Percentiles rank a stretch among this genome's conserved stretches.
These are phyloP conservation scores for Bisporella sp. DNA, from an alignment of 2,329 filamentous ascomycete species.

Conservation along the genomic window DNA sequence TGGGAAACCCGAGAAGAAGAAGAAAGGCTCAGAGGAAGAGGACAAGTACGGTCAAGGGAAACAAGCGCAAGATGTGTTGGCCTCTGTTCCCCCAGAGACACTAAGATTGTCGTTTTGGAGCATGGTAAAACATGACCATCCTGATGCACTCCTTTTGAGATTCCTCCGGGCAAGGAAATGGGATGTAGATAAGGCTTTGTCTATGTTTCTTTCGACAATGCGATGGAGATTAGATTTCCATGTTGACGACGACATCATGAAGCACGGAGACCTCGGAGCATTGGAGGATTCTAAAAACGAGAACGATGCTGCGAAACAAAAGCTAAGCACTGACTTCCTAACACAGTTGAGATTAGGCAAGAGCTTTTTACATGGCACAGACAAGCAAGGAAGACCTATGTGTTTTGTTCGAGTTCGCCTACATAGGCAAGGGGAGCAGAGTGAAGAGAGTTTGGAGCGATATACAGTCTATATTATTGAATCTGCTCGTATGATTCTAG, in stretches of 20 bases:
- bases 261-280: slow-evolving; percentile 65
- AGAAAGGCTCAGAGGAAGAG: slow-evolving; percentile 40
- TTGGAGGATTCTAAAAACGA: slow-evolving; percentile 47
- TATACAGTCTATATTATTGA: slow-evolving; percentile 95
- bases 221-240: slow-evolving; percentile 86
- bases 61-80: slow-evolving; percentile 75
- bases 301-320: slow-evolving; percentile 54
- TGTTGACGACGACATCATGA: slow-evolving; percentile 84
- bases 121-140: slow-evolving; percentile 94
- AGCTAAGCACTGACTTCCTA: slow-evolving; percentile 67
- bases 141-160: slow-evolving; percentile 74
- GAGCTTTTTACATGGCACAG: slow-evolving; percentile 81
- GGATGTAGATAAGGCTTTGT: slow-evolving; percentile 86
- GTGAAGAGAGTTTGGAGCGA: slow-evolving; percentile 71
- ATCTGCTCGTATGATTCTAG: slow-evolving; percentile 78
- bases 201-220: slow-evolving; percentile 93
- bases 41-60: slow-evolving; percentile 93
- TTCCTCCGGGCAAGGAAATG: slow-evolving; percentile 90
- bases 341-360: slow-evolving; percentile 83
- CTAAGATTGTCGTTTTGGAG: slow-evolving; percentile 80
- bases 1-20: slow-evolving; percentile 31
- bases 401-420: slow-evolving; percentile 78
- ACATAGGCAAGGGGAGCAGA: slow-evolving; percentile 77
- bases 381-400: slow-evolving; percentile 79
- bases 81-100: slow-evolving; percentile 67